A percentile compares a stretch with the other conserved stretches of the same genome.
Conservation (phyloP, 1,284 basidiomycete genomes). For the Acaromyces ingoldii region DNA sequence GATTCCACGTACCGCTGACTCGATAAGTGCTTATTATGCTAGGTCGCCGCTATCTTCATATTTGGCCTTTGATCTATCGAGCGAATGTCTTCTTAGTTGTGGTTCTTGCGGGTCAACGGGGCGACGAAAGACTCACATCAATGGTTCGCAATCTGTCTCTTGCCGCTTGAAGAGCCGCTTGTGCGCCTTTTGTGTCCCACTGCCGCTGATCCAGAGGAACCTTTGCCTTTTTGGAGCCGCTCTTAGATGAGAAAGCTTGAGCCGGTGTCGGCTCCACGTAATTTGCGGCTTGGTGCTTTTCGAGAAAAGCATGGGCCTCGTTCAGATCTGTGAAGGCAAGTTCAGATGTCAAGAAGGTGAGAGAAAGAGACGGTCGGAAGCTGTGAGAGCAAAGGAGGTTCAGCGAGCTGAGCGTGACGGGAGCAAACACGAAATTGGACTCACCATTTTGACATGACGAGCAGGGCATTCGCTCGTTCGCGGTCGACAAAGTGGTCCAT, state of each 20-base stretch:
- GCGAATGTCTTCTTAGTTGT: too few species aligned
- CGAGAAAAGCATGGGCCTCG: constrained; percentile 68
- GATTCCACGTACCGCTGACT: too few species aligned
- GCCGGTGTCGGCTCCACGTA: constrained; percentile 57
- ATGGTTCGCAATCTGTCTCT: too few species aligned
- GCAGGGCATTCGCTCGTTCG: constrained; percentile 78
- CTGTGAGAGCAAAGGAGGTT: constrained; percentile 10
- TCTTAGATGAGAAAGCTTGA: constrained; percentile 12
- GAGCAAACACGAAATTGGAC: too few species aligned
- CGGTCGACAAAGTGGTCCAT: constrained; percentile 98
- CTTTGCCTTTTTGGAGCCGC: constrained; percentile 10
- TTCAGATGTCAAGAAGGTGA: constrained; percentile 71
- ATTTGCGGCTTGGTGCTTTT: constrained; percentile 64
- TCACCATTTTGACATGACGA: constrained; percentile 86
- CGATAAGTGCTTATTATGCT: too few species aligned
- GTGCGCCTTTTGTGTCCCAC: constrained; percentile 52
- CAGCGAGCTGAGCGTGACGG: background rate
- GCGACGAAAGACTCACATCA: too few species aligned
- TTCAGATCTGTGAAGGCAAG: constrained; percentile 72
- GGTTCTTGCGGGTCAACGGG: too few species aligned
- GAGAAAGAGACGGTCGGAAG: constrained; percentile 57
- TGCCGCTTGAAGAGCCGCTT: constrained; percentile 1
- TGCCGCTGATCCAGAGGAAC: constrained; percentile 33
- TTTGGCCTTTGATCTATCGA: too few species aligned
- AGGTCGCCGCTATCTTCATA: too few species aligned